Evolutionary conservation across 1,139 yeast genomes (phyloP).

Genomic region (Taiozyma sp.): DNA sequence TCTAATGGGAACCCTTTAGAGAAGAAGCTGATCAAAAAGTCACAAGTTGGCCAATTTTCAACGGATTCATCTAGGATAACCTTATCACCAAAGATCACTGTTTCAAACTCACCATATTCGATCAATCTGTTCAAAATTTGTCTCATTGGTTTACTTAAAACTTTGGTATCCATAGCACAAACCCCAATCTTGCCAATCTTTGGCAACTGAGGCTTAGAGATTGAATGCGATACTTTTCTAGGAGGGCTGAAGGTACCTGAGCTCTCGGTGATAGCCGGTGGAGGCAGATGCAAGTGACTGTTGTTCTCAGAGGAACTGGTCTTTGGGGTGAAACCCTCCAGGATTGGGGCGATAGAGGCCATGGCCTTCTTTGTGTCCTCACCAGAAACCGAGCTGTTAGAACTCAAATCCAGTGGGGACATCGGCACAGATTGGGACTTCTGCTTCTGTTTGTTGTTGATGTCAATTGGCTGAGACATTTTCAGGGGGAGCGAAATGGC

Average conservation of each 20-base stretch:
- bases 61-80: slow-evolving; percentile 90
- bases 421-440: slow-evolving; percentile 19
- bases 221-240: slow-evolving; percentile 27
- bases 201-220: slow-evolving; percentile 46
- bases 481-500: not conserved
- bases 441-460: slow-evolving; percentile 7
- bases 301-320: slow-evolving; percentile 57
- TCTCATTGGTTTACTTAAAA: slow-evolving; percentile 92
- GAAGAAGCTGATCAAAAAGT: slow-evolving; percentile 86
- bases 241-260: slow-evolving; percentile 24
- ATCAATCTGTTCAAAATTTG: slow-evolving; percentile 83
- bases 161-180: slow-evolving; percentile 98
- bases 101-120: slow-evolving; percentile 93
- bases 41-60: slow-evolving; percentile 99
- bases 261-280: slow-evolving; percentile 24
- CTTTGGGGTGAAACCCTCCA: slow-evolving; percentile 68
- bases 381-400: slow-evolving; percentile 10
- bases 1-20: slow-evolving; percentile 96
- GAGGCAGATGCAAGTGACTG: slow-evolving; percentile 31
- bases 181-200: slow-evolving; percentile 94
- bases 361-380: slow-evolving; percentile 49
- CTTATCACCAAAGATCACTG: slow-evolving; percentile 95
- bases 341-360: slow-evolving; percentile 75
- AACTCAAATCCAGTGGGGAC: slow-evolving; percentile 28
- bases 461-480: slow-evolving; percentile 17